Base-by-base conservation (phyloP, 2,329 filamentous ascomycete genomes). In the Pestalotiopsis sp. region DNA sequence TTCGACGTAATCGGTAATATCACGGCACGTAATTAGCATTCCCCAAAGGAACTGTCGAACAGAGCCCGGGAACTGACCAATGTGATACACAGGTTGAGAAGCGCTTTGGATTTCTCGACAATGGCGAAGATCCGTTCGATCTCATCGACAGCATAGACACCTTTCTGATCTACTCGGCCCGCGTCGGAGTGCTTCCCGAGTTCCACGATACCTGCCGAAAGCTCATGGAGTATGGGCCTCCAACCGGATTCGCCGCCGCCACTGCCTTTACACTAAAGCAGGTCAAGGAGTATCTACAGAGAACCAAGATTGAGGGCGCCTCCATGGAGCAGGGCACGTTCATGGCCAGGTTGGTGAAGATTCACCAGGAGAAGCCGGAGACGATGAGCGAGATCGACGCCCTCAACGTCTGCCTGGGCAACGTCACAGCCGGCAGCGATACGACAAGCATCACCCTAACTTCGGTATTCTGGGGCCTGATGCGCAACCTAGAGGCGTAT, bases 361-460 rank as follows among this genome's bases (percentile, higher is more conserved):
- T 71, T 23, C 69, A 76, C 56, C 67, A 72, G 39, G 68, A 70
- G 3, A 71, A 79, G 64, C 75, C 79, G 1, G 72, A 76, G 5
- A 70, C 67, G n/a, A 86, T 63, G 79, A 81, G 69, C 0, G 67
- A 58, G n/a, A 36, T 61, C 2, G 70, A 77, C 60, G 69, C 78
- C 20, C n/a, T 71, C 12, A 41, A 25, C n/a, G 73, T 70, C 3
- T 74, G 73, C 41, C 38, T 67, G 9, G 63, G 67, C 5, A 80
- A 80, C 31, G 73, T 80, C n/a, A 70, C 70, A 7, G 60, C 60
- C 13, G 62, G 62, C 2, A 20, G n/a, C 13, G 62, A 64, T 17
- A 64, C 62, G 17, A 64, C 62, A 12, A 36, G n/a, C 3, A 64
- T 64, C 20, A 23, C n/a, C 3, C 17, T 49, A 9, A n/a, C 36